Percentiles rank a stretch among this genome's conserved stretches.
Evolutionary conservation across 1,139 yeast species (phyloP).

Genomic region (Candida buenavistaensis): DNA sequence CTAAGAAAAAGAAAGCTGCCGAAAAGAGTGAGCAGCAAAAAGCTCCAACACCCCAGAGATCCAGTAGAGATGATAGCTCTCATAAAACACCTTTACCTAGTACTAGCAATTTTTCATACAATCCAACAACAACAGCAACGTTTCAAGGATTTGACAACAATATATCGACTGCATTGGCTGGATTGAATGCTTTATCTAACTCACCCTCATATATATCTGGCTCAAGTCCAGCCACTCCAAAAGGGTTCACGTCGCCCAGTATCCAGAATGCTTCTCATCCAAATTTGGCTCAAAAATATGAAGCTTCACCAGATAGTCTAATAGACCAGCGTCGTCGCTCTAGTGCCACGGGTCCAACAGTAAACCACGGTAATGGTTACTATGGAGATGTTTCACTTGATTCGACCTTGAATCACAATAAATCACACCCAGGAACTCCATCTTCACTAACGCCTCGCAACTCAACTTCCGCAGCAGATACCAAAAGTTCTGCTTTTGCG

Average conservation of each 20-base stretch:
- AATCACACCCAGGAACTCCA: slow-evolving; percentile 37
- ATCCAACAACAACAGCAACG: slow-evolving; percentile 38
- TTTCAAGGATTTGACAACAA: slow-evolving; percentile 47
- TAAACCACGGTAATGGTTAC: slow-evolving; percentile 36
- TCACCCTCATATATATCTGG: slow-evolving; percentile 36
- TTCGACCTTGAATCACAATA: slow-evolving; percentile 50
- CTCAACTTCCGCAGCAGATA: slow-evolving; percentile 22
- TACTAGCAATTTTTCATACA: slow-evolving; percentile 24
- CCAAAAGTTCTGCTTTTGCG: slow-evolving; percentile 6
- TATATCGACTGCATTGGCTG: slow-evolving; percentile 47
- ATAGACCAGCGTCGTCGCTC: slow-evolving; percentile 39
- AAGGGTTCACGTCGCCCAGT: slow-evolving; percentile 21
- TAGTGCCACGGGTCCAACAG: slow-evolving; percentile 27
- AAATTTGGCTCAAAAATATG: slow-evolving; percentile 14
- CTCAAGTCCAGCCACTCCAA: slow-evolving; percentile 28
- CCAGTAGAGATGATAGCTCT: slow-evolving; percentile 4
- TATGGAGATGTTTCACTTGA: slow-evolving; percentile 48
- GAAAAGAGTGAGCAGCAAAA: no score
- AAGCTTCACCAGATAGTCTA: slow-evolving; percentile 20
- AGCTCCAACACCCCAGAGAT: slow-evolving; percentile 9
- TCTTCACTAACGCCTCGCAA: slow-evolving; percentile 39
- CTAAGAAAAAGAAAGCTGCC: slow-evolving; percentile 26
- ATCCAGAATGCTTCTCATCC: slow-evolving; percentile 6
- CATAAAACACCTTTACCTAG: slow-evolving; percentile 11
- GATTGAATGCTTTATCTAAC: slow-evolving; percentile 45